Base-by-base conservation (phyloP, 1,139 yeast genomes). In the Meyerozyma guilliermondii region DNA sequence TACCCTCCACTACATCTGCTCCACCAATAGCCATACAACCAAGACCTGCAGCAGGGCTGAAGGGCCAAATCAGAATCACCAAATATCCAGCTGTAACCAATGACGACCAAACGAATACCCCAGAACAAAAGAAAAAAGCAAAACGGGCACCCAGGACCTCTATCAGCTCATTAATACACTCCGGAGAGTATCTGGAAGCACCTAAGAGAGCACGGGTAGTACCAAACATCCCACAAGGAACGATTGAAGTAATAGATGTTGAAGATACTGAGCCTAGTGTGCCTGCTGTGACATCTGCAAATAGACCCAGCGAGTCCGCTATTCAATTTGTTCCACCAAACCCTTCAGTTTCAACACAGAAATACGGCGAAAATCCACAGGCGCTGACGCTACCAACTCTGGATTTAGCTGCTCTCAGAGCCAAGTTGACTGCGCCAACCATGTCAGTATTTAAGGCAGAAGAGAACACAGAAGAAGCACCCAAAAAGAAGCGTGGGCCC, bases 401-500 rank as follows among this genome's bases (percentile, higher is more conserved):
- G 14, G 33, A 29, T 10, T 8, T 29, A 6, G 33, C 33, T 3
- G 14, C 33, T 11, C 16, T n/a, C 16, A 29, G 20, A 13, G 33
- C 33, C 18, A 18, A 29, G 18, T 29, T 29, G 16, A 29, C 16
- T 5, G 33, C 33, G 14, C 16, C 14, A 13, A 9, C n/a, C 16
- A 29, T 29, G 10, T 8, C 16, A 7, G 17, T 13, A 26, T 11
- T n/a, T 3, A 22, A 35, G 26, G 16, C 27, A 4, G 27, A 36
- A 10, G 36, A 20, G 16, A 14, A 20, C 20, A 33, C 11, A 7
- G 24, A 17, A 29, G 47, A 50, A 7, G 31, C 49, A 11, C 43
- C 49, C 11, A 44, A 46, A 36, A 46, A 46, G 43, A 49, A 49
- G 36, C 40, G 50, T 28, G 47, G 47, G 5, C 46, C 52, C 1